Percentiles rank a stretch among this genome's conserved stretches.
phyloP scores from a whole-genome alignment of 129 eudicot species.

The Oenanthe sinensis region DNA sequence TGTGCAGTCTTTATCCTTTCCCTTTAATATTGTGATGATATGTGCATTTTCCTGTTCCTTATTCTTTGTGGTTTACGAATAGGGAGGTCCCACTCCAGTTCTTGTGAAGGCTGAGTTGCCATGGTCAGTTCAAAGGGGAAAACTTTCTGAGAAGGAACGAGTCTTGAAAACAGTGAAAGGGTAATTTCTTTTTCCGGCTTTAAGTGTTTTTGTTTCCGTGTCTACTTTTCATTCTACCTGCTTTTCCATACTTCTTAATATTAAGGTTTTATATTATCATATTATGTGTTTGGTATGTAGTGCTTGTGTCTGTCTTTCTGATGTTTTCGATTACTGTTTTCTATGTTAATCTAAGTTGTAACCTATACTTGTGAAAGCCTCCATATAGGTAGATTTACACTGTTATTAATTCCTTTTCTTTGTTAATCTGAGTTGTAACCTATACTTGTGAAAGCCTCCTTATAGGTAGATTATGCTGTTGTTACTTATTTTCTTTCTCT shows the following conservation, averaged over 20 bases:
- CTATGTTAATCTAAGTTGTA: neutral
- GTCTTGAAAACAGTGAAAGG: constrained; percentile 97
- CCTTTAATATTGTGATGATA: neutral
- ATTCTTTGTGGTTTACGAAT: neutral
- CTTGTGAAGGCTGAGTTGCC: constrained; percentile 91
- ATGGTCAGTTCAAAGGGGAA: constrained; percentile 86
- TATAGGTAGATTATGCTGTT: neutral
- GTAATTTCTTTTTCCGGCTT: constrained; percentile 24
- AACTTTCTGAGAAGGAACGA: constrained; percentile 78
- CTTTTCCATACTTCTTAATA: neutral
- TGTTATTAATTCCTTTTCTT: neutral
- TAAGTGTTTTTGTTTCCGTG: neutral
- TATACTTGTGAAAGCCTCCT: neutral
- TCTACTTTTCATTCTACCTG: neutral
- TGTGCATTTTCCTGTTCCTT: neutral
- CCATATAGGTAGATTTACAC: neutral
- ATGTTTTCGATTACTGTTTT: neutral
- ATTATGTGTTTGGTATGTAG: neutral
- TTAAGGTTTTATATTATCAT: neutral
- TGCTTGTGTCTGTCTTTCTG: neutral
- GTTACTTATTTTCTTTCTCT: neutral
- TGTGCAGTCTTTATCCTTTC: neutral
- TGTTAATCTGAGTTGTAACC: neutral
- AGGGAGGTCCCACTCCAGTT: constrained; percentile 74
- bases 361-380: neutral